A percentile compares a stretch with the other conserved stretches of the same genome.
Conservation (phyloP, 1,139 yeast genomes). For the Kodamaea alishanica region DNA sequence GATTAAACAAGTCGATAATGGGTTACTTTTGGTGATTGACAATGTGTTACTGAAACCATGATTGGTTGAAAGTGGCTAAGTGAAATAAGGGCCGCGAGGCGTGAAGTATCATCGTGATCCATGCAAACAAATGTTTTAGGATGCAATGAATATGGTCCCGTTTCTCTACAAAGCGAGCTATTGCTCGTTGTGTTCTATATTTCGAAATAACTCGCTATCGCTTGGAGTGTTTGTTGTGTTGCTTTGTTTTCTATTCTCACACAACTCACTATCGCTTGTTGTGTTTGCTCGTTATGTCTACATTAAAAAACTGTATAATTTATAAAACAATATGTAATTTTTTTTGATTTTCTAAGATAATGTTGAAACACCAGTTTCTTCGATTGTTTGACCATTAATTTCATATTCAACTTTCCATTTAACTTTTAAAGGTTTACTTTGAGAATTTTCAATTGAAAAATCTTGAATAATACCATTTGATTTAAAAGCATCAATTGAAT, state of each 20-base stretch:
- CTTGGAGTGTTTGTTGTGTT: too few species aligned
- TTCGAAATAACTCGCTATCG: too few species aligned
- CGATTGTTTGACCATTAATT: slow-evolving; percentile 43
- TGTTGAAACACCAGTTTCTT: slow-evolving; percentile 55
- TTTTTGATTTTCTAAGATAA: slow-evolving; percentile 15
- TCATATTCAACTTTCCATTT: slow-evolving; percentile 75
- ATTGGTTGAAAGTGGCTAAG: too few species aligned
- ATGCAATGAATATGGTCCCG: too few species aligned
- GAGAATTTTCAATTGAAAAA: slow-evolving; percentile 54
- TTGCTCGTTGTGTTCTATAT: too few species aligned
- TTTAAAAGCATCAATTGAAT: slow-evolving; percentile 47
- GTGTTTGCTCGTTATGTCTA: slow-evolving; percentile 1
- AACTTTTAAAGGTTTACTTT: slow-evolving; percentile 54
- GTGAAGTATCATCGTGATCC: too few species aligned
- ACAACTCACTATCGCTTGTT: neutral
- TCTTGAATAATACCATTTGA: slow-evolving; percentile 58
- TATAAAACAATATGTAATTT: slow-evolving; percentile 17
- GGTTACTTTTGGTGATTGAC: slow-evolving; percentile 39
- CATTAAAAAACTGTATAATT: too few species aligned
- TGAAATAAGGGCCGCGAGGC: too few species aligned
- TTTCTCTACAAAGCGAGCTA: too few species aligned
- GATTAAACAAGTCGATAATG: slow-evolving; percentile 53
- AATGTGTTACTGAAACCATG: slow-evolving; percentile 14
- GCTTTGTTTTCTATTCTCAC: too few species aligned
- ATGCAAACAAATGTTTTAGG: too few species aligned